Evolutionary conservation across 495 filamentous ascomycete genomes (phyloP).

Genomic region (Xylaria nigripes): DNA sequence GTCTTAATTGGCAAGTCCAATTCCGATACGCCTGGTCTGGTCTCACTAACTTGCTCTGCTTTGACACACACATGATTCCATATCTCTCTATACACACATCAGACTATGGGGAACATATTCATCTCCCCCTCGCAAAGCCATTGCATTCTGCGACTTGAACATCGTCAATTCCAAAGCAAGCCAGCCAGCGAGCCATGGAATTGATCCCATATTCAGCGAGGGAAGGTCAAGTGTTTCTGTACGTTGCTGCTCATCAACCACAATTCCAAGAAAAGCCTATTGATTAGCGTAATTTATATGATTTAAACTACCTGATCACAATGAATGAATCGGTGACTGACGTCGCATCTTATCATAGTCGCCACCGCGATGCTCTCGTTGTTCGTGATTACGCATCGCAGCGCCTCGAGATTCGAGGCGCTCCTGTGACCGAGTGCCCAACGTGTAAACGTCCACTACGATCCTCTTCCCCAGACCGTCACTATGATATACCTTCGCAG

Average conservation of each 20-base stretch:
- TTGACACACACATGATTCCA: conserved; percentile 1
- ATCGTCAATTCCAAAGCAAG: neutral
- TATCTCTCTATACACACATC: neutral
- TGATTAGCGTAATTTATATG: too few relatives aligned
- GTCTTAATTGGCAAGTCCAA: neutral
- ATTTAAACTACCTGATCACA: too few relatives aligned
- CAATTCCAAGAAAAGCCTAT: too few relatives aligned
- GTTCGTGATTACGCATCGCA: conserved; percentile 79
- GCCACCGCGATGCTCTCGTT: conserved; percentile 85
- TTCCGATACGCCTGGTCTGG: neutral
- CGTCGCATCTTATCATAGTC: conserved; percentile 41
- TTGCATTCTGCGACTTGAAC: conserved; percentile 6
- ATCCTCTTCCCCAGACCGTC: conserved; percentile 41
- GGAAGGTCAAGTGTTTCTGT: conserved; percentile 58
- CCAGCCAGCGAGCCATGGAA: conserved; percentile 39
- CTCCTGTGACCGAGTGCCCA: conserved; percentile 62
- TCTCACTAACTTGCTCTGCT: neutral
- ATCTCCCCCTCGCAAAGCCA: conserved; percentile 3
- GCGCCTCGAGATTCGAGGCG: conserved; percentile 71
- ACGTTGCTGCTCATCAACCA: conserved; percentile 26
- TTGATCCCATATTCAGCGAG: conserved; percentile 55
- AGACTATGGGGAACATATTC: conserved; percentile 6
- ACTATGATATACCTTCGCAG: conserved; percentile 32
- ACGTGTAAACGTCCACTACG: conserved; percentile 78
- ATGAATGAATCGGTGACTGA: neutral